Base-by-base conservation (phyloP, 495 filamentous ascomycete species). In the Amorphotheca resinae region DNA sequence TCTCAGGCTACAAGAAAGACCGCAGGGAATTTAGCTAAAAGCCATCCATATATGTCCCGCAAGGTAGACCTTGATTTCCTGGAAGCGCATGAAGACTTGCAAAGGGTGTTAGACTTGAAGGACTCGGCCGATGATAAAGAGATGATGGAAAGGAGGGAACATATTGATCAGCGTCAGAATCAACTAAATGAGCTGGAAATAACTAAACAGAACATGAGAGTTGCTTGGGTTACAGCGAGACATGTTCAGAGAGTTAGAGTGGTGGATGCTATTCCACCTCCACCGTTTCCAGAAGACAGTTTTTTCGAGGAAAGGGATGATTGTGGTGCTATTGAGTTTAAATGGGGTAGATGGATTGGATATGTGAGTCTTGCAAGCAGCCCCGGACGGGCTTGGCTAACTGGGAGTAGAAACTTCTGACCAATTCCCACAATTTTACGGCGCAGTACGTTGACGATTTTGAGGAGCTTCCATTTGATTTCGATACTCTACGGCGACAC, bases 361-460 rank as follows among this genome's bases (percentile, higher is more conserved):
- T 52, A 69, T 56, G 65, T 67, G 53, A 46, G 54, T 42, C 26
- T 41, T 39, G 35, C 31, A 21, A 39, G 15, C 43, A 36, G 38
- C 17, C 32, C 14, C 3, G 30, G 21, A 25, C 17, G 16, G 23
- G 38, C 15, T 30, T 4, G 40, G 42, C 18, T 46, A 47, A 3
- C 44, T 31, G 8, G 9, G 21, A 20, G n/a, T 42, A 69, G 67
- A 61, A 57, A 32, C 42, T 65, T 3, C 22, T 67, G 11, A 61
- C 62, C 25, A 50, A 55, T 32, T 54, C 64, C 2, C 65, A 67
- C 41, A 55, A 59, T 17, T 64, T 63, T 35, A 59, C 54, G 33
- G 51, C 59, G 1, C 62, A 66, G 39, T 68, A 68, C 38, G 60
- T 69, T 41, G 68, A 68, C 34, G 64, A 64, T 30, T 62, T 59